Percentiles rank a stretch among this genome's conserved stretches.
phyloP scores from a whole-genome alignment of 2,329 filamentous ascomycete genomes.

The Hortaea werneckii region DNA sequence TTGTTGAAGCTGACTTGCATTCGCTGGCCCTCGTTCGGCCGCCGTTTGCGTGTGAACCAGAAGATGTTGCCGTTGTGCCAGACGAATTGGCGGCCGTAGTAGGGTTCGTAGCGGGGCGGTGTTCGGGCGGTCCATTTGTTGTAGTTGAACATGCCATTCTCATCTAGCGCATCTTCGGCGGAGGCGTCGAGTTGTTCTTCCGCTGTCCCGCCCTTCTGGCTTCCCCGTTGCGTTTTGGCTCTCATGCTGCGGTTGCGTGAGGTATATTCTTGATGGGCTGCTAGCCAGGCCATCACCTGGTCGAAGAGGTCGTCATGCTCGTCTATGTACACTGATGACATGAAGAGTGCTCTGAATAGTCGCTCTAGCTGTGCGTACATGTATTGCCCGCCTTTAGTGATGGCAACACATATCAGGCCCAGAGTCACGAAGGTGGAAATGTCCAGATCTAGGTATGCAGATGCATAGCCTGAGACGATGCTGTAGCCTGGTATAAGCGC shows the following conservation, averaged over 20 bases:
- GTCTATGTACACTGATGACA: conserved; percentile 36
- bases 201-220: conserved; percentile 15
- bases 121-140: conserved; percentile 38
- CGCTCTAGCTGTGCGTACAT: conserved; percentile 23
- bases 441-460: conserved; percentile 36
- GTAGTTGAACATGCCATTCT: conserved; percentile 39
- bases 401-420: conserved; percentile 32
- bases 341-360: conserved; percentile 28
- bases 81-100: conserved; percentile 37
- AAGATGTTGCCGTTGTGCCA: conserved; percentile 34
- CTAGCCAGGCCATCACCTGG: conserved; percentile 35
- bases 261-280: conserved; percentile 30
- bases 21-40: conserved; percentile 19
- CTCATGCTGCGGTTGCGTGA: conserved; percentile 27
- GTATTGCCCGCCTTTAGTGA: conserved; percentile 29
- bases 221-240: conserved; percentile 30
- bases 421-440: conserved; percentile 38
- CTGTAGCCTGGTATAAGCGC: conserved; percentile 42
- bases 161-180: conserved; percentile 25
- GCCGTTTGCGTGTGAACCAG: conserved; percentile 30
- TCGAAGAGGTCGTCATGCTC: conserved; percentile 35
- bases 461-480: conserved; percentile 35
- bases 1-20: conserved; percentile 14
- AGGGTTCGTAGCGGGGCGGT: conserved; percentile 41
- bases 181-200: conserved; percentile 26